Conservation (phyloP, 805 yeast species). For the Candida xiaguanensis region DNA sequence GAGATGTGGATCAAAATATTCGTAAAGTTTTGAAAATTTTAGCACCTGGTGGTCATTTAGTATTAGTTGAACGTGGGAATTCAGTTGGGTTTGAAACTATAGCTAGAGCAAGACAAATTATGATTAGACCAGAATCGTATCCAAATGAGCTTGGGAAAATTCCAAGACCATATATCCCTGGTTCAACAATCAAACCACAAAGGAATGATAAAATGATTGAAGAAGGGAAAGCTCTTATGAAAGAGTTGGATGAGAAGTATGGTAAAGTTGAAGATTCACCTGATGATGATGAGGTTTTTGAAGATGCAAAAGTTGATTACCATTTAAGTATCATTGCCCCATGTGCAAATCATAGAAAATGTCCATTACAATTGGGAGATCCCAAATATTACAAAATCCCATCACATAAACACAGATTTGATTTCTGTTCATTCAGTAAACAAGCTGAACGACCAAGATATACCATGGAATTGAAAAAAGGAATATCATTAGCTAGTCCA, state of each 20-base stretch:
- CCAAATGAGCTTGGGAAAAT: conserved; percentile 54
- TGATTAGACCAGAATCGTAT: conserved; percentile 79
- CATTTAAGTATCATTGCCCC: conserved; percentile 79
- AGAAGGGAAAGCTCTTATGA: conserved; percentile 19
- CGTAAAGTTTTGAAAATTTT: conserved; percentile 57
- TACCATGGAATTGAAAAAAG: conserved; percentile 80
- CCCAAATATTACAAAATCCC: conserved; percentile 60
- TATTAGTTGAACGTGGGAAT: conserved; percentile 83
- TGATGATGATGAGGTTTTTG: conserved; percentile 25
- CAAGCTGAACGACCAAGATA: conserved; percentile 74
- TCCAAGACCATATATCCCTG: conserved; percentile 65
- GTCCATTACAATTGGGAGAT: conserved; percentile 81
- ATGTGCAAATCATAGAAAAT: conserved; percentile 80
- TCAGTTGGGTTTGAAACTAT: conserved; percentile 84
- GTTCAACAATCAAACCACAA: conserved; percentile 43
- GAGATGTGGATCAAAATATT: conserved; percentile 66
- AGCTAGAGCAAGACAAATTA: conserved; percentile 85
- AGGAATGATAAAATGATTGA: conserved; percentile 33
- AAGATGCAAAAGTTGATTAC: conserved; percentile 30
- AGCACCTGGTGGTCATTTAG: conserved; percentile 75
- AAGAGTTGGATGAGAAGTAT: conserved; percentile 33
- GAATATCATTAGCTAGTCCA: conserved; percentile 63
- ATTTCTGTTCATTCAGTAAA: conserved; percentile 74
- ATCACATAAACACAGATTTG: conserved; percentile 54
- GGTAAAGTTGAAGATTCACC: conserved; percentile 46